Percentiles rank a stretch among this genome's conserved stretches.
Conservation (phyloP, 345 rosid genomes). For the Eucalyptus dawsonii region DNA sequence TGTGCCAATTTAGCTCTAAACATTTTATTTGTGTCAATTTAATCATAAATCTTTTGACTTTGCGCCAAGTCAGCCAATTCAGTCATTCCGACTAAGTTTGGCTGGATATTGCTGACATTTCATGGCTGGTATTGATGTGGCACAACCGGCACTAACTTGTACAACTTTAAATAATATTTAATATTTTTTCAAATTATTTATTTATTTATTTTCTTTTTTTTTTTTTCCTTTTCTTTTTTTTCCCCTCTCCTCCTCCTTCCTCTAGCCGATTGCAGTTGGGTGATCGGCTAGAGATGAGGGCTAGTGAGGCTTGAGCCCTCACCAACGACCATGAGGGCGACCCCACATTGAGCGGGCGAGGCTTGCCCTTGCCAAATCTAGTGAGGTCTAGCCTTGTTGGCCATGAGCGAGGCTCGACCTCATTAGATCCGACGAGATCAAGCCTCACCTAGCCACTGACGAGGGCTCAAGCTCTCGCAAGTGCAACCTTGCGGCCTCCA, state of each 20-base stretch:
- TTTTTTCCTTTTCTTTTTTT: too few species aligned
- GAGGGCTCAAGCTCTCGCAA: rapidly evolving
- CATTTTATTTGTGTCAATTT: too few species aligned
- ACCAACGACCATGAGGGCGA: rapidly evolving
- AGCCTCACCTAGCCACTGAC: rapidly evolving
- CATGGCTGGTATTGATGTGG: too few species aligned
- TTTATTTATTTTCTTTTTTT: rapidly evolving
- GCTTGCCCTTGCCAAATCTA: too few species aligned
- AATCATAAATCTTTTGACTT: rapidly evolving
- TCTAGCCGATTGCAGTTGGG: too few species aligned
- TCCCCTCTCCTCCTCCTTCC: too few species aligned
- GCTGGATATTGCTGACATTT: rapidly evolving
- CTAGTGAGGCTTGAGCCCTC: rapidly evolving
- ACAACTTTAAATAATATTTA: too few species aligned
- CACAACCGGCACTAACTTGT: rapidly evolving
- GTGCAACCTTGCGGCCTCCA: too few species aligned
- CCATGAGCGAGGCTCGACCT: rapidly evolving
- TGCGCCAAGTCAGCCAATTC: rapidly evolving
- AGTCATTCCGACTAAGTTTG: too few species aligned
- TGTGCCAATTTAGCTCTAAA: too few species aligned
- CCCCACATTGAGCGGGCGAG: rapidly evolving
- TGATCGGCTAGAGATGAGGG: too few species aligned
- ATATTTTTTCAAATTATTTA: too few species aligned
- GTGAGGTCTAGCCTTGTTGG: rapidly evolving
- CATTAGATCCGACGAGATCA: rapidly evolving